Conservation (phyloP, 306 rosid species). For the Vicia villosa region DNA sequence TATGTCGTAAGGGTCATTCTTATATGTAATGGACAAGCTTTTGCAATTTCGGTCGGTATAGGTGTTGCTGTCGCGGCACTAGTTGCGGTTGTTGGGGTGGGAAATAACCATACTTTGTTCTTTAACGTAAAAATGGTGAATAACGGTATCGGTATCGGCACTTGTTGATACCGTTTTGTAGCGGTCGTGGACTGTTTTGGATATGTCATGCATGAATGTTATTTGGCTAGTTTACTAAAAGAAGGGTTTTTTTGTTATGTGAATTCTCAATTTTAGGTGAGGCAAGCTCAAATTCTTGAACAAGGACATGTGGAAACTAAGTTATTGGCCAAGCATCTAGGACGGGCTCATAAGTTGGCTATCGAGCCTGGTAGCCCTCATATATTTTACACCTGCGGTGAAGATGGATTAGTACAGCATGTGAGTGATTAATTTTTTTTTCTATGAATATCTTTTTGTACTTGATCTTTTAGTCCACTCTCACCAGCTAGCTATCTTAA, state of each 20-base stretch:
- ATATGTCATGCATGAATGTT: constrained; percentile 10
- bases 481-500: constrained; percentile 38
- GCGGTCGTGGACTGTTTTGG: too few relatives aligned
- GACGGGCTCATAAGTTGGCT: constrained; percentile 92
- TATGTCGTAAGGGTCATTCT: neutral
- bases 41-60: too few relatives aligned
- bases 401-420: constrained; percentile 93
- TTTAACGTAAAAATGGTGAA: too few relatives aligned
- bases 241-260: constrained; percentile 25
- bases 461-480: constrained; percentile 3
- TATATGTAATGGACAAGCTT: too few relatives aligned
- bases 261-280: constrained; percentile 64
- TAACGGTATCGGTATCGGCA: too few relatives aligned
- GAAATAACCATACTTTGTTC: too few relatives aligned
- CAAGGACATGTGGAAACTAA: constrained; percentile 57
- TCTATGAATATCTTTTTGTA: constrained; percentile 11
- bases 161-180: too few relatives aligned
- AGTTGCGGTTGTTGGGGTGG: too few relatives aligned
- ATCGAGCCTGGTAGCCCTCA: constrained; percentile 96
- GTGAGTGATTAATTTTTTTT: constrained; percentile 61
- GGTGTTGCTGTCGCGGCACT: too few relatives aligned
- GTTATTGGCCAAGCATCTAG: constrained; percentile 63
- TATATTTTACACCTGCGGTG: constrained; percentile 89
- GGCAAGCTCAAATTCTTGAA: constrained; percentile 70
- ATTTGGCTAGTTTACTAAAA: constrained; percentile 16